Base-by-base conservation (phyloP, 2,329 filamentous ascomycete species). In the Byssochlamys sp. region DNA sequence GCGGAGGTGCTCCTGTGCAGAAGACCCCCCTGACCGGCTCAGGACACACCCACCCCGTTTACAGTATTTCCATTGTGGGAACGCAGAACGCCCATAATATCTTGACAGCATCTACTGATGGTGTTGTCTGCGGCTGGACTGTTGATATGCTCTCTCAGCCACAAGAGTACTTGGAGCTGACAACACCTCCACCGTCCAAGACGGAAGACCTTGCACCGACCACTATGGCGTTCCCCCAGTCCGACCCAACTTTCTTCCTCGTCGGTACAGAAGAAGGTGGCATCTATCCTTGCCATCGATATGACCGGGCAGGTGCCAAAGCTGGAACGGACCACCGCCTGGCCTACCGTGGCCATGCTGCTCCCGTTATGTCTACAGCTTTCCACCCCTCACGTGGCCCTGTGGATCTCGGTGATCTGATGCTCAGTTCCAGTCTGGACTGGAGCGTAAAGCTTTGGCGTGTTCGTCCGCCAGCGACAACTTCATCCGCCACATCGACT, bases 51-150 rank as follows among this genome's bases (percentile, higher is more conserved):
- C 94, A 99, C 69, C 94, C 94, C 0, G 89, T 99, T 62, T 99
- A 99, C 77, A 91, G 88, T 45, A 85, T 99, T 58, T 89, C 94
- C 61, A 95, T 99, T 57, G 90, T 99, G 54, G 94, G 94, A 62
- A 99, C 95, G 0, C 94, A 97, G 70, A 99, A 99, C 71, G 94
- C 94, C 59, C 96, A 96, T 77, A 99, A 97, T 73, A 96, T 99
- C 70, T 89, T 99, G 66, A 96, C 91, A 33, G 92, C 90, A 71
- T 96, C 91, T 1, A 99, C 94, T 0, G 94, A 99, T 69, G 94
- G 94, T 56, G 90, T 95, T 9, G 90, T 97, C 49, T 99, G 94
- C 73, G 90, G 91, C 53, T 99, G 94, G 94, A 91, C 89, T 57
- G 90, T 96, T 62, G 95, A 99, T 72, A 97, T 99, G 84, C 88